phyloP scores from a whole-genome alignment of 1,139 yeast species.

The Magnusiomyces tetraspermus region DNA sequence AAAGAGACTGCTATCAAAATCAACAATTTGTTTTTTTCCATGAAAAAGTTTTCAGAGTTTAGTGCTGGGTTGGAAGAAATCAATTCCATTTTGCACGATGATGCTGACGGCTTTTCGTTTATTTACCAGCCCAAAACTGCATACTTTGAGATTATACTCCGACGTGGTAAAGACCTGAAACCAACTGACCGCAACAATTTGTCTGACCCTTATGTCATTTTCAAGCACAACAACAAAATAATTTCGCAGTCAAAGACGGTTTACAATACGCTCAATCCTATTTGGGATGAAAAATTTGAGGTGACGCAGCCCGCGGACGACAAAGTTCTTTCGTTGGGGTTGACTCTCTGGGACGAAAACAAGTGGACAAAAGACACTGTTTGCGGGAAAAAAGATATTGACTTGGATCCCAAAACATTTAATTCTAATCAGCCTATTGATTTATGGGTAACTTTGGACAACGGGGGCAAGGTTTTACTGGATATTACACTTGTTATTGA shows the following conservation, averaged over 20 bases:
- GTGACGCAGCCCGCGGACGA: neutral
- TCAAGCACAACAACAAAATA: conserved; percentile 49
- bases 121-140: neutral
- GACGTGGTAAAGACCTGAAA: conserved; percentile 52
- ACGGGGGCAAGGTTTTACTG: neutral
- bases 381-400: neutral
- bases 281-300: conserved; percentile 55
- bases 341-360: conserved; percentile 4
- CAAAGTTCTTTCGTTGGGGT: neutral
- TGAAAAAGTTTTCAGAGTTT: neutral
- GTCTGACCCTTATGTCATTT: conserved; percentile 73
- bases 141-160: conserved; percentile 36
- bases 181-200: conserved; percentile 78
- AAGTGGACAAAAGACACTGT: neutral
- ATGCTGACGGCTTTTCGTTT: conserved; percentile 12
- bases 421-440: neutral
- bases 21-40: conserved; percentile 59
- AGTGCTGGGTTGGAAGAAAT: neutral
- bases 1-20: conserved; percentile 40
- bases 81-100: conserved; percentile 4
- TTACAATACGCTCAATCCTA: conserved; percentile 77
- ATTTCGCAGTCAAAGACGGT: conserved; percentile 61
- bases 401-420: conserved; percentile 1
- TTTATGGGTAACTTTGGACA: neutral
- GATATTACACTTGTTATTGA: neutral